Evolutionary conservation across 2,329 filamentous ascomycete species (phyloP).

Genomic region (Akanthomyces uredinophilus): DNA sequence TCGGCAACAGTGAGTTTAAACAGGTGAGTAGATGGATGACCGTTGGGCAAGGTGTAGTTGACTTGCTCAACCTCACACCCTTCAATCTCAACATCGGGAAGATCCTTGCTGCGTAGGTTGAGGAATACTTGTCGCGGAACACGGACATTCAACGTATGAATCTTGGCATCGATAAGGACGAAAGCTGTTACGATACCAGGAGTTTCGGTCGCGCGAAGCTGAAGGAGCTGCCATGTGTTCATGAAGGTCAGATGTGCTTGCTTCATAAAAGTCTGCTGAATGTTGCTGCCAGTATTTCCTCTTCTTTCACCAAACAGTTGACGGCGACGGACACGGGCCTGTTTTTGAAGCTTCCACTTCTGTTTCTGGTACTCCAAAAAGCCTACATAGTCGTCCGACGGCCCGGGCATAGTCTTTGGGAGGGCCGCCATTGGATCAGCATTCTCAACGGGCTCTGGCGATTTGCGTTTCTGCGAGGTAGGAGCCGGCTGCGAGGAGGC

Average conservation of each 20-base stretch:
- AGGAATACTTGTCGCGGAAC: constrained; percentile 87
- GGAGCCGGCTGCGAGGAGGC: constrained; percentile 49
- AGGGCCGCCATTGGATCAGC: constrained; percentile 76
- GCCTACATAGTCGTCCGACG: constrained; percentile 78
- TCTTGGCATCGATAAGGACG: constrained; percentile 87
- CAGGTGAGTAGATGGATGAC: constrained; percentile 86
- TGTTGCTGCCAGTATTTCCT: constrained; percentile 43
- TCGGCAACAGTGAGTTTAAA: constrained; percentile 92
- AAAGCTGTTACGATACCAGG: constrained; percentile 85
- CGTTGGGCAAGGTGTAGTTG: constrained; percentile 88
- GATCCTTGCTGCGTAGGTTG: constrained; percentile 80
- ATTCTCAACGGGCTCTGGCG: constrained; percentile 60
- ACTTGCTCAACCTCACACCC: constrained; percentile 90
- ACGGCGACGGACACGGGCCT: constrained; percentile 75
- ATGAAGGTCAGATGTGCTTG: constrained; percentile 87
- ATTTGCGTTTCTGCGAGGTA: constrained; percentile 64
- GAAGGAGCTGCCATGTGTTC: constrained; percentile 91
- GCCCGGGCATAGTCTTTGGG: constrained; percentile 76
- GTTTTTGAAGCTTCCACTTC: constrained; percentile 98
- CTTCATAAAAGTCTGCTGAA: constrained; percentile 74
- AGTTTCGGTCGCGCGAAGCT: constrained; percentile 74
- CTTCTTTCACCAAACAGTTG: constrained; percentile 90
- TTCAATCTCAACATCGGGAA: constrained; percentile 82
- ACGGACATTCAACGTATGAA: constrained; percentile 81
- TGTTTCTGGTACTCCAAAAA: constrained; percentile 95